Conservation (phyloP, 1,284 basidiomycete genomes). For the Tetrapyrgos nigripes region DNA sequence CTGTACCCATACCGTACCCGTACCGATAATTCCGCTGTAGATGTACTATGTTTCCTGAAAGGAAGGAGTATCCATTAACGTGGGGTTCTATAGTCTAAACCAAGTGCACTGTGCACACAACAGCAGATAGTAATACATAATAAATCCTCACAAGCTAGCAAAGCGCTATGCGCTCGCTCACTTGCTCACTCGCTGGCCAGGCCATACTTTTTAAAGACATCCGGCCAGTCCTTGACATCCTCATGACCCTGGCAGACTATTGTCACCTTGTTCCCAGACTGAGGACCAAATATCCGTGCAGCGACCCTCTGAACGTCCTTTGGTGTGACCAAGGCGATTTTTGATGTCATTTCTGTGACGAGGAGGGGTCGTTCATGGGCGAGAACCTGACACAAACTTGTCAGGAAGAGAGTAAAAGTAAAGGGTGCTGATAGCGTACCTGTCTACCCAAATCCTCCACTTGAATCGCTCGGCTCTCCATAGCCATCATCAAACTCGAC, state of each 20-base stretch:
- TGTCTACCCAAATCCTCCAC: constrained; percentile 90
- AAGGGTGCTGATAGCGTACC: constrained; percentile 44
- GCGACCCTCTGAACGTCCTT: constrained; percentile 79
- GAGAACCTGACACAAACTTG: constrained; percentile 65
- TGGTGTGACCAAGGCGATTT: constrained; percentile 84
- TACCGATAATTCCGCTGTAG: too few species aligned
- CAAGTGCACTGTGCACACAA: not conserved
- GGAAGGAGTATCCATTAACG: too few species aligned
- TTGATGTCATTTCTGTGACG: constrained; percentile 90
- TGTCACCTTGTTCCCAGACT: constrained; percentile 67
- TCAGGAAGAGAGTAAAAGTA: constrained; percentile 3
- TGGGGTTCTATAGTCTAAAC: not conserved
- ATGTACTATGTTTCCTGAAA: too few species aligned
- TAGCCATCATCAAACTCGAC: constrained; percentile 92
- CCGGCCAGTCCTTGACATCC: constrained; percentile 62
- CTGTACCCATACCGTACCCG: too few species aligned
- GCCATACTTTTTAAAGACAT: constrained; percentile 72
- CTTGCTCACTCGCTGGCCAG: constrained; percentile 41
- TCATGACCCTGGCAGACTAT: constrained; percentile 79
- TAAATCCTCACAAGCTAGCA: not conserved
- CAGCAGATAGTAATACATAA: not conserved
- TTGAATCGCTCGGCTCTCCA: constrained; percentile 91
- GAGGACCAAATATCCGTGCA: constrained; percentile 70
- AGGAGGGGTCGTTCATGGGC: constrained; percentile 91
- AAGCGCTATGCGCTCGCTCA: not conserved